Evolutionary conservation across 352 stramenopile genomes (phyloP), one percentile per base, ranked within the genome.

Genomic region (Pythium sukuiense): DNA sequence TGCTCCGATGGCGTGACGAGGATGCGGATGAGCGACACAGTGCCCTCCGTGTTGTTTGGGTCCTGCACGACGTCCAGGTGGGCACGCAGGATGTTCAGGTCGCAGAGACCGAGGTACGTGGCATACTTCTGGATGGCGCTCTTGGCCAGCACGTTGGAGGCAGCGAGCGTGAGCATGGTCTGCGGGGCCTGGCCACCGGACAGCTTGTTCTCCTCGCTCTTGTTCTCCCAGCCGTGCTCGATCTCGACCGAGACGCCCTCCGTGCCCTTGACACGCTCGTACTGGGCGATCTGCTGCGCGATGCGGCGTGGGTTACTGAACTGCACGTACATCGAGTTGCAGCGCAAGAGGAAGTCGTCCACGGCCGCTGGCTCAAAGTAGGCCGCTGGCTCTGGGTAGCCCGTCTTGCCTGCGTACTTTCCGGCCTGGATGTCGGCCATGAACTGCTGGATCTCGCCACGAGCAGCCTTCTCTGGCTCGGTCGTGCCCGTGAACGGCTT

Each of bases 21-120:
- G 64, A 94, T 94, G 18, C 85, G 85, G 59, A 92, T 83, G 80
- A 94, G 88, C 45, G 82, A 83, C 14, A 93, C 83, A 52, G 87
- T 83, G 29, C 74, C 82, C 56, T 78, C 83, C 20, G 76, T 72
- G 62, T 89, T 79, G 61, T 81, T 74, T 46, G 87, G 87, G 82
- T 98, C 90, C 32, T 92, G 76, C 5, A 99, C 88, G 30, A 98
- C 89, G 69, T 99, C 96, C 58, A 99, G 76, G 73, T 98, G 96
- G 20, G 96, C 95, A 46, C 95, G 88, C 29, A 96, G 77, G 20
- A 99, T 95, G 76, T 99, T 97, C 69, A 99, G 86, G 67, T 96
- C 83, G 78, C 97, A 97, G 26, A 98, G 71, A 62, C 87, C 97
- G 12, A 99, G 78, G 67, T 96, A 96, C 5, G 80, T 92, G 41